These are phyloP conservation scores for Pulveroboletus ravenelii DNA, from an alignment of 768 basidiomycete species.

Conservation along the genomic window DNA sequence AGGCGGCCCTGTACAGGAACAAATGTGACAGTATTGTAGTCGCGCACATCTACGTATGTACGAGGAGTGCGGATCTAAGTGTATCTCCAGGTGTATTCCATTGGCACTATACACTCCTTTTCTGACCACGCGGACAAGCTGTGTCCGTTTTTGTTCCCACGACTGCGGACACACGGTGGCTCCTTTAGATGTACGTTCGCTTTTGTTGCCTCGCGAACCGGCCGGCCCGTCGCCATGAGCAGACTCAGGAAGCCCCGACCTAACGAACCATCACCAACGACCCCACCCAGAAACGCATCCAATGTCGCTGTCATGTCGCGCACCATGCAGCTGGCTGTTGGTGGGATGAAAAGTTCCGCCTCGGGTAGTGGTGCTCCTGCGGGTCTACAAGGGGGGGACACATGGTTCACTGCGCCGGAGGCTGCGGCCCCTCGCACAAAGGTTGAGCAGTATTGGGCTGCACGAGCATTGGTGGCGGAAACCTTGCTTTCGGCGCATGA, in stretches of 20 bases:
- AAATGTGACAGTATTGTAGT: slow-evolving; percentile 12
- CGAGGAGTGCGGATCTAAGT: slow-evolving; percentile 15
- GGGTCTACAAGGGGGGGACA: slow-evolving; percentile 5
- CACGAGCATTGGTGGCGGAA: slow-evolving; percentile 62
- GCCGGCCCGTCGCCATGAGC: slow-evolving; percentile 13
- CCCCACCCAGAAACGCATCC: background rate
- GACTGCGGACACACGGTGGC: slow-evolving; percentile 5
- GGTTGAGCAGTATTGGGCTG: slow-evolving; percentile 62
- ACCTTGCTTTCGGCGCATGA: slow-evolving; percentile 48
- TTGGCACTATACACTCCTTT: slow-evolving; percentile 1
- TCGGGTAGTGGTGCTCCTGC: background rate
- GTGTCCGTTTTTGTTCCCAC: background rate
- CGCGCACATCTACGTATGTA: slow-evolving; percentile 12
- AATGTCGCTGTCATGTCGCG: slow-evolving; percentile 17
- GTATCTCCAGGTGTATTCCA: slow-evolving; percentile 16
- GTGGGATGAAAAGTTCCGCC: slow-evolving; percentile 4
- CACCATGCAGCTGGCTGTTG: slow-evolving; percentile 28
- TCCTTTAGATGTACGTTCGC: background rate
- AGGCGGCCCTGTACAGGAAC: background rate
- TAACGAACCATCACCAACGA: background rate
- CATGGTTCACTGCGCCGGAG: slow-evolving; percentile 20
- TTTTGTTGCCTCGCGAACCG: background rate
- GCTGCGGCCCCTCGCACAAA: slow-evolving; percentile 23
- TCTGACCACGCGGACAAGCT: background rate
- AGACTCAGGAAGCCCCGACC: slow-evolving; percentile 21